These are phyloP conservation scores for Blepharisma undulans DNA, from an alignment of 169 alveolate species.

Conservation along the genomic window DNA sequence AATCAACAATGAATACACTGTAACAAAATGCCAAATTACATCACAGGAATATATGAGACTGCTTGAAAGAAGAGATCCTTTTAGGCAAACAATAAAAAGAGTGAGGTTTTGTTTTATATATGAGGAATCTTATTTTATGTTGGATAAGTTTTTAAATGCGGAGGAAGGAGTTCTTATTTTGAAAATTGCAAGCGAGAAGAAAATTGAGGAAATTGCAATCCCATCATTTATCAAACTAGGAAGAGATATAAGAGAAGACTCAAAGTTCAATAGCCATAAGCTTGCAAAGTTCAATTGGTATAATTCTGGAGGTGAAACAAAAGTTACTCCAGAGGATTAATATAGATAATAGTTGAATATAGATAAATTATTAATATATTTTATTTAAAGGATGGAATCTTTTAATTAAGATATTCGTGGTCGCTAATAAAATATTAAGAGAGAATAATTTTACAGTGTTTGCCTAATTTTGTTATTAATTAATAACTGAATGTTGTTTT, in stretches of 20 bases:
- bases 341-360: background rate
- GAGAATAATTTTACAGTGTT: too few relatives aligned
- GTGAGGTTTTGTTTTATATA: constrained; percentile 22
- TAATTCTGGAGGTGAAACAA: background rate
- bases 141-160: constrained; percentile 6
- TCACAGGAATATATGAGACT: constrained; percentile 24
- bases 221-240: background rate
- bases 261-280: background rate
- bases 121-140: background rate
- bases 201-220: background rate
- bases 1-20: background rate
- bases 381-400: too few relatives aligned
- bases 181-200: background rate
- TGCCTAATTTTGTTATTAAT: too few relatives aligned
- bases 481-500: too few relatives aligned
- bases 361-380: too few relatives aligned
- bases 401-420: too few relatives aligned
- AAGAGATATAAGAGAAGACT: constrained; percentile 31
- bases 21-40: constrained; percentile 35
- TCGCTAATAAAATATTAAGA: too few relatives aligned
- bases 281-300: constrained; percentile 33
- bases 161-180: background rate
- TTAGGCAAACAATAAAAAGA: constrained; percentile 20
- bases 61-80: background rate
- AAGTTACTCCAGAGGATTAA: background rate